A percentile compares a stretch with the other conserved stretches of the same genome.
Conservation (phyloP, 108 stramenopile genomes). For the Conticribra weissflogii region DNA sequence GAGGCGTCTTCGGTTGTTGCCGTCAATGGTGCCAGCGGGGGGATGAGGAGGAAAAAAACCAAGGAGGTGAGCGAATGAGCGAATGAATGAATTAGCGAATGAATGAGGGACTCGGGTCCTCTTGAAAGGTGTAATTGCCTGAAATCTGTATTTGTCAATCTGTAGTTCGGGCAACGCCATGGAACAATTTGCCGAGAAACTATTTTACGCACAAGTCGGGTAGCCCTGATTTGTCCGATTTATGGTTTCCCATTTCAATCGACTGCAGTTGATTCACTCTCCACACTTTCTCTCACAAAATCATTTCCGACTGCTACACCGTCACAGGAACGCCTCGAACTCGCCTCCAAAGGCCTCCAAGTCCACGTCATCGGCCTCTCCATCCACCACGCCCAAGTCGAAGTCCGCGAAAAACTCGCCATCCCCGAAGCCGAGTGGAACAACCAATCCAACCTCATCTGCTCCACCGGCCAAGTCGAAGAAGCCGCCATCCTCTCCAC, state of each 20-base stretch:
- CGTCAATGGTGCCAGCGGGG: not conserved
- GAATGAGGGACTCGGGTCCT: too few species aligned
- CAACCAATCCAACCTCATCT: conserved; percentile 79
- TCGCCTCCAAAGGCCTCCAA: conserved; percentile 90
- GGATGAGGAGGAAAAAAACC: not conserved
- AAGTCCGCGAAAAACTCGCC: conserved; percentile 98
- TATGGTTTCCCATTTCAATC: not conserved
- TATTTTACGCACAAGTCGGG: too few species aligned
- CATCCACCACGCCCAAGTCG: conserved; percentile 97
- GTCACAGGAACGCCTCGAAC: conserved; percentile 82
- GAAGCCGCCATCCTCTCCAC: conserved; percentile 97
- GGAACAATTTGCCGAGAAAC: too few species aligned
- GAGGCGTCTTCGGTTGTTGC: not conserved
- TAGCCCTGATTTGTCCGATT: too few species aligned
- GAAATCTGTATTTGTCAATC: too few species aligned
- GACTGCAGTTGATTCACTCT: not conserved
- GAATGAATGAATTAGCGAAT: too few species aligned
- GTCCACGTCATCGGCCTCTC: conserved; percentile 95
- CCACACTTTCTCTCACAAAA: conserved; percentile 9
- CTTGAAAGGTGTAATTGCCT: too few species aligned
- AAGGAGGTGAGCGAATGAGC: conserved; percentile 5
- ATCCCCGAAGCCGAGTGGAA: conserved; percentile 97
- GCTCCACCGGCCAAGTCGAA: conserved; percentile 72
- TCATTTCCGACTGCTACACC: not conserved
- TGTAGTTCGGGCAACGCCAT: too few species aligned